These are phyloP conservation scores for Herpetomonas tarakana DNA, from an alignment of 208 protist species.

Conservation along the genomic window DNA sequence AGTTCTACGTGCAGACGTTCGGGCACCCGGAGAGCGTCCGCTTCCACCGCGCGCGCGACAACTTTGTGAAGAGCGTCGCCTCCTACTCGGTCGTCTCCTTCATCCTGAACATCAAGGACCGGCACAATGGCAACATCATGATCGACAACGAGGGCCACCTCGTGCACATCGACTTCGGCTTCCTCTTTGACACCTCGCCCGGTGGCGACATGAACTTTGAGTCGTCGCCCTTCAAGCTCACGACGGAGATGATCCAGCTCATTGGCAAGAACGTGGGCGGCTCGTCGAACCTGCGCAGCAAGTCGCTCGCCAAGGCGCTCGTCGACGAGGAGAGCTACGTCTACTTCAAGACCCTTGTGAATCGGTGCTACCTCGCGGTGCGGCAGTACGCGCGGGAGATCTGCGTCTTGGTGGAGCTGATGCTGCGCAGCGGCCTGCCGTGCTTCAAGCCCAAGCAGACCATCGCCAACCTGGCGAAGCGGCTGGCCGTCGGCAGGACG, in stretches of 20 bases:
- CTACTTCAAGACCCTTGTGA: slow-evolving; percentile 71
- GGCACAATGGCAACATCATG: slow-evolving; percentile 96
- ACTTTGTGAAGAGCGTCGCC: slow-evolving; percentile 92
- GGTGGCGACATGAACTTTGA: slow-evolving; percentile 95
- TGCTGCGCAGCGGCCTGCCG: slow-evolving; percentile 82
- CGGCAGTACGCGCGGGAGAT: slow-evolving; percentile 81
- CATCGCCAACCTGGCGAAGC: slow-evolving; percentile 65
- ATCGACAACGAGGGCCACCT: slow-evolving; percentile 89
- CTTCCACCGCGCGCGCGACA: slow-evolving; percentile 85
- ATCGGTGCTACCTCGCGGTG: slow-evolving; percentile 83
- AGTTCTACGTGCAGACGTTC: slow-evolving; percentile 93
- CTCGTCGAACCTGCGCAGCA: slow-evolving; percentile 48
- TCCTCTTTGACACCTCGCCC: slow-evolving; percentile 95
- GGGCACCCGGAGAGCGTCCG: slow-evolving; percentile 72
- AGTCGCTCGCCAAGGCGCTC: slow-evolving; percentile 56
- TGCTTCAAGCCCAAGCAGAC: slow-evolving; percentile 88
- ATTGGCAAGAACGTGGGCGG: slow-evolving; percentile 82
- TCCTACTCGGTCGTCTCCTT: slow-evolving; percentile 94
- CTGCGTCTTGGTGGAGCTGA: slow-evolving; percentile 79
- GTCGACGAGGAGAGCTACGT: slow-evolving; percentile 84
- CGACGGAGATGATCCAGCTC: slow-evolving; percentile 89
- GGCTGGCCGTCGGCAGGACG: slow-evolving; percentile 65
- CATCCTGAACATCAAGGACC: slow-evolving; percentile 95
- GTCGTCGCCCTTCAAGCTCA: slow-evolving; percentile 93
- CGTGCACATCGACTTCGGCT: slow-evolving; percentile 98